These are phyloP conservation scores for Closterium sp. DNA, from an alignment of 139 green algal species.

Conservation along the genomic window DNA sequence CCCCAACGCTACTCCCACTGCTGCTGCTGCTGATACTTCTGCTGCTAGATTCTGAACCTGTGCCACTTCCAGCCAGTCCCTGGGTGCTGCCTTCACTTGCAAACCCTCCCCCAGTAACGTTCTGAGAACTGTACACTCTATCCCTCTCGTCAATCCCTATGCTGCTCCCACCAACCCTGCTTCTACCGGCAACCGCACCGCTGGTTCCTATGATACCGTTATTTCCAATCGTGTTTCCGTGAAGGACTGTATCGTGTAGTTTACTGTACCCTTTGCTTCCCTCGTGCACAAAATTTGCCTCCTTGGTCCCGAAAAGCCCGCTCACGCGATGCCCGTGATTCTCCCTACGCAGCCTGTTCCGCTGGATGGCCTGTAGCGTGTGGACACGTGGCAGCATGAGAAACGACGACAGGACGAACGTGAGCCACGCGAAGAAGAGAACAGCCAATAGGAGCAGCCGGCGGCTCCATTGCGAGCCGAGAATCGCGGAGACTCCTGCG, in stretches of 20 bases:
- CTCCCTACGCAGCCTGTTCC: neutral
- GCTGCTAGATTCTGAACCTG: neutral
- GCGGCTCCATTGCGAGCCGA: neutral
- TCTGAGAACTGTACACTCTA: constrained; percentile 43
- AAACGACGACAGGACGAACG: neutral
- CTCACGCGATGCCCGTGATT: neutral
- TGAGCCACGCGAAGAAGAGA: neutral
- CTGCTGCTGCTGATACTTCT: neutral
- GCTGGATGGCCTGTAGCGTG: neutral
- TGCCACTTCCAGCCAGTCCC: constrained; percentile 60
- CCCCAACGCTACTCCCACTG: neutral
- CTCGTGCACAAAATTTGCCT: neutral
- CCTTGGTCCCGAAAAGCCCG: neutral
- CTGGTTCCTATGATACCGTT: neutral
- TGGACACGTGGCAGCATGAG: neutral
- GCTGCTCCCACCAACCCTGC: constrained; percentile 51
- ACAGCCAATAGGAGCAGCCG: neutral
- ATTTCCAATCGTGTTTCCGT: neutral
- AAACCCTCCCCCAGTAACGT: constrained; percentile 27
- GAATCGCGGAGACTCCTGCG: neutral
- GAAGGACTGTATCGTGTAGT: neutral
- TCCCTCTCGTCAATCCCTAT: constrained; percentile 61
- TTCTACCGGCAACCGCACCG: constrained; percentile 34
- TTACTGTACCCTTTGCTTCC: neutral
- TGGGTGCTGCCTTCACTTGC: constrained; percentile 62